These are phyloP conservation scores for Colletotrichum sp. DNA, from an alignment of 2,329 filamentous ascomycete species.

Conservation along the genomic window DNA sequence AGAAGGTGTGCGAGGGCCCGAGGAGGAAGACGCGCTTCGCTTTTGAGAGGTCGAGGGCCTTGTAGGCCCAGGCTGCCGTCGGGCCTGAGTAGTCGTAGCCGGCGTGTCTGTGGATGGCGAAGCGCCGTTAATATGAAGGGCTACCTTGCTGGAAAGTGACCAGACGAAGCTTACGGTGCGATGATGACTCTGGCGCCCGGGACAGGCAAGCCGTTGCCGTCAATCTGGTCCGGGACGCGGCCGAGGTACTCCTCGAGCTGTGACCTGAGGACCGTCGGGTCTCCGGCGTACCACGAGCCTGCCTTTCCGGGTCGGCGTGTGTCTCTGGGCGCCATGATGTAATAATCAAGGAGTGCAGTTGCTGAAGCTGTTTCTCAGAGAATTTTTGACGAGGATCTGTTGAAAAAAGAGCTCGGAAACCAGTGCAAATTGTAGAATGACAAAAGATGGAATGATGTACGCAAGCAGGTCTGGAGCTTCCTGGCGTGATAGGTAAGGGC, in stretches of 20 bases:
- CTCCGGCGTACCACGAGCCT: too few species aligned
- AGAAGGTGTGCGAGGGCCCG: constrained; percentile 89
- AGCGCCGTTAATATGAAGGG: constrained; percentile 5
- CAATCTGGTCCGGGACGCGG: constrained; percentile 69
- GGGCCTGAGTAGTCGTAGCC: constrained; percentile 92
- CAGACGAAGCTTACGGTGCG: constrained; percentile 10
- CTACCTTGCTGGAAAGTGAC: neutral
- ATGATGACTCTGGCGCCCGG: constrained; percentile 75
- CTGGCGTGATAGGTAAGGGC: too few species aligned
- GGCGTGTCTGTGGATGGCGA: constrained; percentile 70
- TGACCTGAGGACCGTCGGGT: too few species aligned
- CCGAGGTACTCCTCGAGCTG: constrained; percentile 79
- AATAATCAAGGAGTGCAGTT: too few species aligned
- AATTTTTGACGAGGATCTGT: too few species aligned
- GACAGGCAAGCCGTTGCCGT: constrained; percentile 68
- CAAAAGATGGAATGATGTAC: too few species aligned
- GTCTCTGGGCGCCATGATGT: too few species aligned
- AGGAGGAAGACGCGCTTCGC: constrained; percentile 90
- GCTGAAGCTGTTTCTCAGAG: too few species aligned
- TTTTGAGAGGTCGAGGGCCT: constrained; percentile 79
- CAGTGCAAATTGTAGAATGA: too few species aligned
- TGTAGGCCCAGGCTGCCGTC: constrained; percentile 95
- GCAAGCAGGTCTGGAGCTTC: too few species aligned
- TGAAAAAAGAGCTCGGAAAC: too few species aligned
- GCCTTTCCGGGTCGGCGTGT: too few species aligned